Evolutionary conservation across 73 alveolate genomes (phyloP), one percentile per base, ranked within the genome.

Genomic region (Paramecium octaurelia): DNA sequence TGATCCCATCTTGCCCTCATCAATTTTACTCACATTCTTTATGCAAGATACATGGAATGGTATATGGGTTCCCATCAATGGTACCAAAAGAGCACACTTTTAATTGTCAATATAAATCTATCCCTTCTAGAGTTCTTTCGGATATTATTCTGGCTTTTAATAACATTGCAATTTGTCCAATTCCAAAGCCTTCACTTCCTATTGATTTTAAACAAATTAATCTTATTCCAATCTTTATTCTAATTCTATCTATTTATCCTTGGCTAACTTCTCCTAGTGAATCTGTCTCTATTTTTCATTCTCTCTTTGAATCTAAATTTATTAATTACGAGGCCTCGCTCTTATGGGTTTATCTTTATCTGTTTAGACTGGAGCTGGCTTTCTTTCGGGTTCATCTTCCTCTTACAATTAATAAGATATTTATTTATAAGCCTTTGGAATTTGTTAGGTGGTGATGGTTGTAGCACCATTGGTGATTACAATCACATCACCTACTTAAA

Each of bases 41-140:
- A 98, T 95, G 23, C 97, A 87, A 12, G 97, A 93, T 29, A 97
- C 96, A 89, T 98, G 99, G 92, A 97, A 97, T 38, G 99, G 99
- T 59, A 98, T 97, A 86, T 96, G 93, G 34, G 95, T 88, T 38
- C 92, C 87, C 86, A 58, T 14, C n/a, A 96, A 93, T 43, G 99
- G 99, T n/a, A 98, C 96, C 58, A 98, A 91, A 8, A 98, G 90
- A 10, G 99, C 92, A 58, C 94, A 96, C 58, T 94, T 88, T 58
- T 84, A 88, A 86, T 76, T 89, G 59, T 97, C 98, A 38, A 98
- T 89, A 58, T 92, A 96, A 24, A 98, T 95, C 92, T 92, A 86
- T 43, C 98, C 98, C 40, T 95, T 92, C 58, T 93, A 92, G 38
- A 93, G 76, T 31, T 96, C 99, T 58, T 91, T 77, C 4, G 99